Evolutionary conservation across 169 alveolate genomes (phyloP).

Genomic region (Cystoisospora suis): DNA sequence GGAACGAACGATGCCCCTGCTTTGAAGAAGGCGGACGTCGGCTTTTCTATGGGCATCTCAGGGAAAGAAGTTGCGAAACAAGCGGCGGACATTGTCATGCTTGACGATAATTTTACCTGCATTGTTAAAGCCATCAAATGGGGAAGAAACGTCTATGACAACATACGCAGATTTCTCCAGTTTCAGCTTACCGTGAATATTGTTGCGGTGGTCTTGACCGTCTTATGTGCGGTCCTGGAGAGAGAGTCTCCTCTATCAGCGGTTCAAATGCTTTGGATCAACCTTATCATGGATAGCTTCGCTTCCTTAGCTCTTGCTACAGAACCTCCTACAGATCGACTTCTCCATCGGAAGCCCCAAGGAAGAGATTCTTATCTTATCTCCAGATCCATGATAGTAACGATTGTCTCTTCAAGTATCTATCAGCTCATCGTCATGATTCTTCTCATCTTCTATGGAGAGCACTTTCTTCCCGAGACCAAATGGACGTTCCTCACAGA

Average conservation of each 20-base stretch:
- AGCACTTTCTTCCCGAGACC: constrained; percentile 82
- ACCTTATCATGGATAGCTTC: constrained; percentile 90
- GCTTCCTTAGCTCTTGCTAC: constrained; percentile 93
- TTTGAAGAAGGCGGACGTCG: constrained; percentile 91
- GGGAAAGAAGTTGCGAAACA: constrained; percentile 92
- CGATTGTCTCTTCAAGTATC: constrained; percentile 74
- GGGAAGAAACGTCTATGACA: constrained; percentile 91
- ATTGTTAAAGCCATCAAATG: constrained; percentile 88
- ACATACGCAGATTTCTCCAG: constrained; percentile 88
- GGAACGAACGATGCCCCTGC: constrained; percentile 97
- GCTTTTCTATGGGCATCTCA: constrained; percentile 93
- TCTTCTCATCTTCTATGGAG: constrained; percentile 81
- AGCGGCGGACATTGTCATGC: constrained; percentile 89
- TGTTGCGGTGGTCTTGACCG: constrained; percentile 86
- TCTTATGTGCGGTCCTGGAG: constrained; percentile 78
- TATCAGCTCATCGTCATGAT: constrained; percentile 74
- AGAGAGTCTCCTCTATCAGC: constrained; percentile 82
- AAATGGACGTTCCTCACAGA: constrained; percentile 60
- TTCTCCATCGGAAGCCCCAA: constrained; percentile 87
- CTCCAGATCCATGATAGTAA: constrained; percentile 74
- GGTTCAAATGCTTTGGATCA: constrained; percentile 81
- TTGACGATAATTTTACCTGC: constrained; percentile 90
- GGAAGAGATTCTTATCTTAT: constrained; percentile 86
- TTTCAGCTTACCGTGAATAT: constrained; percentile 89
- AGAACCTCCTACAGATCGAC: constrained; percentile 89